These are phyloP conservation scores for Candida xiaguanensis DNA, from an alignment of 805 yeast genomes.

Conservation along the genomic window DNA sequence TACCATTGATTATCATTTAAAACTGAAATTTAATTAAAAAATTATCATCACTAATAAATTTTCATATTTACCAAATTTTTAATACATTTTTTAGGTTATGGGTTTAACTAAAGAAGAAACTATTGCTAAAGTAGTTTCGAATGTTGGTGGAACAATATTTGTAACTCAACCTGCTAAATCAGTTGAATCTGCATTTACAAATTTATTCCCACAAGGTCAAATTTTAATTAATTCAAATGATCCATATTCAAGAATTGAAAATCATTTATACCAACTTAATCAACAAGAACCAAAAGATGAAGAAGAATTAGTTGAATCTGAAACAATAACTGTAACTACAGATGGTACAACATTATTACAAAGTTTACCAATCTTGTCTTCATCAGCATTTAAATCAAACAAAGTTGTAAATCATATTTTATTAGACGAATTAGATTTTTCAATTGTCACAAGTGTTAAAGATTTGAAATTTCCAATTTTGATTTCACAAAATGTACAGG, in stretches of 20 bases:
- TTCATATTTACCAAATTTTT: background rate
- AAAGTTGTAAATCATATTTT: constrained; percentile 62
- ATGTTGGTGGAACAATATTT: constrained; percentile 24
- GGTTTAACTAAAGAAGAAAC: constrained; percentile 10
- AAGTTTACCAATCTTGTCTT: constrained; percentile 56
- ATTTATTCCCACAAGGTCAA: constrained; percentile 17
- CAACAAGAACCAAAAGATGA: constrained; percentile 2
- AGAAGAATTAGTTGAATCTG: constrained; percentile 13
- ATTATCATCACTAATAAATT: background rate
- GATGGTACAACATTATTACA: constrained; percentile 52
- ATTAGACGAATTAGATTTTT: constrained; percentile 58
- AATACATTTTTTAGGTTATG: constrained; percentile 6
- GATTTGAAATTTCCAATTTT: constrained; percentile 63
- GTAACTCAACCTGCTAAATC: constrained; percentile 47
- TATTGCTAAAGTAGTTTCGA: constrained; percentile 11
- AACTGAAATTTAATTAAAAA: background rate
- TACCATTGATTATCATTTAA: background rate
- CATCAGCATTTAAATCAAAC: constrained; percentile 28
- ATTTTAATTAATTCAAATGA: constrained; percentile 46
- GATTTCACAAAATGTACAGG: constrained; percentile 59
- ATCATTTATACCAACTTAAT: constrained; percentile 3
- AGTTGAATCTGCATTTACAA: constrained; percentile 29
- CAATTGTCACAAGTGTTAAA: constrained; percentile 66
- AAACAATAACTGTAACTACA: constrained; percentile 46
- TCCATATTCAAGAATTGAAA: constrained; percentile 39